Evolutionary conservation across 2,329 filamentous ascomycete genomes (phyloP), one percentile per base, ranked within the genome.

Genomic region (Talaromyces piceae): DNA sequence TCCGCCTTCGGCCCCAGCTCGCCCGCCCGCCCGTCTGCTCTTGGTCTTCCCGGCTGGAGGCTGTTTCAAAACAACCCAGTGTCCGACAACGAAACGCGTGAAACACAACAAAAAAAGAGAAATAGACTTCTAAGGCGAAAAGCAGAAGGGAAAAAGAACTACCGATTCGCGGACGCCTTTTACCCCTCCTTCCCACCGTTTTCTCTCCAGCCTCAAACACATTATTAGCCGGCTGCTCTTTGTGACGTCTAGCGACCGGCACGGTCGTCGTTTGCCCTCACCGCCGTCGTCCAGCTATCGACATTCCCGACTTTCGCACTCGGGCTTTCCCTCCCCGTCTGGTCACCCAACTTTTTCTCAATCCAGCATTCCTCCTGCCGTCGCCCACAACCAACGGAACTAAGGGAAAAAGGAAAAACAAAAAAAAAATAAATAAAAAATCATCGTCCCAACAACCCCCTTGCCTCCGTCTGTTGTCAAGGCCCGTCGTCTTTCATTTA

Each of bases 281-380:
- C 31, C 5, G 31, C 18, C 31, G 31, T 33, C n/a, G 31, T 33
- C n/a, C 18, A 13, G 33, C 64, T 63, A n/a, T 49, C 47, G 47
- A 53, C 47, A 51, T 51, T 50, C 51, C 51, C 16, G 20, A 28
- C 27, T 11, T 12, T 27, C 27, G 13, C 20, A 8, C 27, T 5
- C 46, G 33, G 61, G n/a, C n/a, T n/a, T n/a, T n/a, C n/a, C n/a
- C 63, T 60, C 61, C 62, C 65, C 60, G 66, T 67, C 60, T 64
- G 43, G 44, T 37, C 26, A 49, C 26, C 49, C 62, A 63, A 58
- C 61, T 59, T 56, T n/a, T n/a, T n/a, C n/a, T n/a, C n/a, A n/a
- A 59, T 58, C 60, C 61, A 45, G 47, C 64, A 67, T 67, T 68
- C 66, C 61, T 62, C 56, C 53, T 53, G 39, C 54, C 50, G 54